Evolutionary conservation across 208 protist genomes (phyloP).

Genomic region (Acanthamoeba castellanii): DNA sequence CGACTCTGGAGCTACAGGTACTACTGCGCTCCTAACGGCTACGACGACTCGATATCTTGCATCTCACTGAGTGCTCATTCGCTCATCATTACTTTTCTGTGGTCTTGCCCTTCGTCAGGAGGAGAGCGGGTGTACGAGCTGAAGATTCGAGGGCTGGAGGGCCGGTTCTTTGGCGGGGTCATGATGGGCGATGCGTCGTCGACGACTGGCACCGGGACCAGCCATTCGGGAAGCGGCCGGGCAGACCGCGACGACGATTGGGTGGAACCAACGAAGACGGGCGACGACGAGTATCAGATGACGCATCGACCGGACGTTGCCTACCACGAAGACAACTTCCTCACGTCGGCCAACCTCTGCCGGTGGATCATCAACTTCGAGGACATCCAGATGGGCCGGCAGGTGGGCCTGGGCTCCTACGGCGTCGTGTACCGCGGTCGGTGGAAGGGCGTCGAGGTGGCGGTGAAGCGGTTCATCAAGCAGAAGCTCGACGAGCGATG

Average conservation of each 20-base stretch:
- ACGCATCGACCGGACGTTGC: neutral
- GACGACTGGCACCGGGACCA: neutral
- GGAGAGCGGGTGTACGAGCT: slow-evolving; percentile 1
- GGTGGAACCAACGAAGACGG: neutral
- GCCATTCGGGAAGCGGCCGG: neutral
- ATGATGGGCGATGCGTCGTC: neutral
- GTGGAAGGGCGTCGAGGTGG: neutral
- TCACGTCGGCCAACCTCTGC: slow-evolving; percentile 8
- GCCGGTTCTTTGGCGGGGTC: neutral
- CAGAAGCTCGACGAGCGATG: too few species aligned
- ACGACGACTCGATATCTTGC: neutral
- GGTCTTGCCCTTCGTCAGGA: neutral
- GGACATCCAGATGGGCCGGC: neutral
- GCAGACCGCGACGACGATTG: neutral
- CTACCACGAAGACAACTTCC: slow-evolving; percentile 25
- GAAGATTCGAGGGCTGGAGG: neutral
- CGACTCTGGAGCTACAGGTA: neutral
- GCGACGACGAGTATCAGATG: neutral
- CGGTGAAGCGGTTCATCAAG: too few species aligned
- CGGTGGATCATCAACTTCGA: slow-evolving; percentile 59
- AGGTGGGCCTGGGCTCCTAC: slow-evolving; percentile 19
- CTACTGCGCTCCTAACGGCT: neutral
- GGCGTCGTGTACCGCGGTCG: slow-evolving; percentile 17
- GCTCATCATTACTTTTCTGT: neutral
- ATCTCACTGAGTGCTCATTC: neutral